These are phyloP conservation scores for Hyaloscypha variabilis DNA, from an alignment of 495 filamentous ascomycete species.

Conservation along the genomic window DNA sequence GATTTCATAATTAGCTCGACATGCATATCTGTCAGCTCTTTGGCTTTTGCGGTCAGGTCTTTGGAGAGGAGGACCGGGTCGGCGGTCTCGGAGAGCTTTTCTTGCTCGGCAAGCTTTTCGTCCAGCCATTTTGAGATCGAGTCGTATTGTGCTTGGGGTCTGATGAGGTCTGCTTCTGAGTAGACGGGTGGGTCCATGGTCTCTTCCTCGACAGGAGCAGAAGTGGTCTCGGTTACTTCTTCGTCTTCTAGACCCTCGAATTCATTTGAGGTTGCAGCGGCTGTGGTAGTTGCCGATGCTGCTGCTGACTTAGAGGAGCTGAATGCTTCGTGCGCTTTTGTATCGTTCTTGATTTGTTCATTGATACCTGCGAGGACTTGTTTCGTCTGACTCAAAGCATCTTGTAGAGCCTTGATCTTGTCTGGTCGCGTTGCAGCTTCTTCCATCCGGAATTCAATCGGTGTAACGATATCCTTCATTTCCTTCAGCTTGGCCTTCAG, in stretches of 20 bases:
- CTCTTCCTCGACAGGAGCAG: constrained; percentile 39
- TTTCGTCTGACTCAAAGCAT: constrained; percentile 59
- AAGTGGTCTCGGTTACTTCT: constrained; percentile 43
- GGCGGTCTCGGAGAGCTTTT: constrained; percentile 65
- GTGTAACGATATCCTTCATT: constrained; percentile 69
- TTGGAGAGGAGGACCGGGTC: constrained; percentile 70
- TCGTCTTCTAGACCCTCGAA: constrained; percentile 68
- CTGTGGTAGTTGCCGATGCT: constrained; percentile 40
- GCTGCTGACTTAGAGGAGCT: constrained; percentile 50
- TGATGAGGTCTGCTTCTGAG: constrained; percentile 62
- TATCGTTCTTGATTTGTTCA: constrained; percentile 40
- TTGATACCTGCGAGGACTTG: constrained; percentile 53
- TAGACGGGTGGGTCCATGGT: constrained; percentile 57
- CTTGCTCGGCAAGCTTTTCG: constrained; percentile 65
- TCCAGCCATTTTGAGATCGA: constrained; percentile 65
- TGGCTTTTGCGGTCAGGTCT: constrained; percentile 63
- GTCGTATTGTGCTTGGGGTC: constrained; percentile 49
- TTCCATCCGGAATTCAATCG: constrained; percentile 67
- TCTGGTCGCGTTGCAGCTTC: constrained; percentile 69
- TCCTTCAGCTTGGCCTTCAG: constrained; percentile 72
- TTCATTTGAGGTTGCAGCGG: constrained; percentile 46
- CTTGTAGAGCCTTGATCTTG: constrained; percentile 62
- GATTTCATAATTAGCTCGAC: constrained; percentile 74
- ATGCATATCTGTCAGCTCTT: constrained; percentile 65
- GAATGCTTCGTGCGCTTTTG: constrained; percentile 37